A percentile compares a stretch with the other conserved stretches of the same genome.
Conservation (phyloP, 768 basidiomycete species). For the Naganishia friedmannii region DNA sequence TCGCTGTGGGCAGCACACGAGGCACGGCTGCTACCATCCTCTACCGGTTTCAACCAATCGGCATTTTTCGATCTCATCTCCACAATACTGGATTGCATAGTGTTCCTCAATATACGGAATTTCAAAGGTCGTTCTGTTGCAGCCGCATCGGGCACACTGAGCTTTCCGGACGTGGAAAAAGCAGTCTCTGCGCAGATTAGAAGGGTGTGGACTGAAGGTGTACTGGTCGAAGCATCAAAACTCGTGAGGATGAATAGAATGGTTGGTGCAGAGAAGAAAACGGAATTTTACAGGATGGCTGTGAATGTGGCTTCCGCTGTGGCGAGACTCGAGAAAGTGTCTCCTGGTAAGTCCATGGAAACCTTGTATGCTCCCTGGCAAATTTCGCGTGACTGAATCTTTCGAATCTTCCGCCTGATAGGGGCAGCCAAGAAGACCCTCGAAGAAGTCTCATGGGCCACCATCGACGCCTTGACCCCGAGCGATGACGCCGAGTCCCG, state of each 20-base stretch:
- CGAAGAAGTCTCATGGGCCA: not conserved
- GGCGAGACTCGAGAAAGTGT: constrained; percentile 21
- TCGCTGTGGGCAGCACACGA: constrained; percentile 82
- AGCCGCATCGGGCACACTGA: not conserved
- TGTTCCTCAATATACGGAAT: constrained; percentile 55
- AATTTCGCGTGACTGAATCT: not conserved
- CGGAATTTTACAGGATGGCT: constrained; percentile 21
- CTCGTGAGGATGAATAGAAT: constrained; percentile 24
- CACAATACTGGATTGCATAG: constrained; percentile 67
- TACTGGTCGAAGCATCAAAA: constrained; percentile 28
- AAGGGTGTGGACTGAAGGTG: constrained; percentile 45
- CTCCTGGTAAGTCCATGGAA: constrained; percentile 1
- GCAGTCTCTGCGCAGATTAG: not conserved
- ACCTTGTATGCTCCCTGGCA: not conserved
- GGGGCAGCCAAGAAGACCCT: not conserved
- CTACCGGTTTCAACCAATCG: constrained; percentile 50
- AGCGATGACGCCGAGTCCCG: not conserved
- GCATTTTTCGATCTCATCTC: constrained; percentile 63
- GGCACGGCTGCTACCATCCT: constrained; percentile 62
- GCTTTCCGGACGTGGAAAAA: not conserved
- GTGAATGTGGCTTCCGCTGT: constrained; percentile 2
- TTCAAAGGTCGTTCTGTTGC: not conserved
- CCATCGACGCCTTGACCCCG: not conserved
- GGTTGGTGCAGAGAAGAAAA: constrained; percentile 22
- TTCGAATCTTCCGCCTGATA: not conserved